These are phyloP conservation scores for Leptographium lundbergii DNA, from an alignment of 2,329 filamentous ascomycete genomes.

Conservation along the genomic window DNA sequence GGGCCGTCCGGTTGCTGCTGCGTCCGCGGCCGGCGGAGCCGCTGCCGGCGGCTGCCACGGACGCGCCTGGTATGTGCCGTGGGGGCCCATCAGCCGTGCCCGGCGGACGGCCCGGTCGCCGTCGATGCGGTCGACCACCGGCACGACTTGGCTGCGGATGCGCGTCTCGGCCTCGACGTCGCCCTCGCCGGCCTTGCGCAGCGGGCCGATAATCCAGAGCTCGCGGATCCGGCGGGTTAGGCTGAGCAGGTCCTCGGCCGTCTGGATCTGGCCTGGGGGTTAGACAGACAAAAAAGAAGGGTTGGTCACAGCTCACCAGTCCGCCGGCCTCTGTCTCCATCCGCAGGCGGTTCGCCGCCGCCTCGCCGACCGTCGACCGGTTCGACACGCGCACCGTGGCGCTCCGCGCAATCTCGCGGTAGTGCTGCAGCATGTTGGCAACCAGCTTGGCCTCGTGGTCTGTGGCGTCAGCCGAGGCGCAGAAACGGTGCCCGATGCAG, in stretches of 20 bases:
- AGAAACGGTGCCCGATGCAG: too few relatives aligned
- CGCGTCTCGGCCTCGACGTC: constrained; percentile 22
- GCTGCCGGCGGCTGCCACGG: constrained; percentile 1
- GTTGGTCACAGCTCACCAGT: background rate
- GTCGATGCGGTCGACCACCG: constrained; percentile 22
- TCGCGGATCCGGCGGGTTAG: constrained; percentile 36
- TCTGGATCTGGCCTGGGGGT: constrained; percentile 23
- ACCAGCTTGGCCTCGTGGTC: constrained; percentile 32
- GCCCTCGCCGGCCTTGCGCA: constrained; percentile 29
- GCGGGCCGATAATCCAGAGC: constrained; percentile 35
- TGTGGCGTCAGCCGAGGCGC: too few relatives aligned
- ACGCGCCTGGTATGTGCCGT: constrained; percentile 15
- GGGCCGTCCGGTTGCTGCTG: background rate
- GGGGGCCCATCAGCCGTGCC: constrained; percentile 11
- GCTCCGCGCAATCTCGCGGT: constrained; percentile 28
- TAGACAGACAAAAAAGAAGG: background rate
- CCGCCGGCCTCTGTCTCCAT: constrained; percentile 26
- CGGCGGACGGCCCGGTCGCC: constrained; percentile 16
- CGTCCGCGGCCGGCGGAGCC: background rate
- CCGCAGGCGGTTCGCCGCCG: constrained; percentile 25
- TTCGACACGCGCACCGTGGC: constrained; percentile 23
- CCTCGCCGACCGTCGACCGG: constrained; percentile 22
- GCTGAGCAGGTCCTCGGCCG: constrained; percentile 30
- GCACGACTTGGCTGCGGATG: constrained; percentile 23
- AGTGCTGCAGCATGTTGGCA: constrained; percentile 31